Evolutionary conservation across 176 grass and related monocot genomes (phyloP), one percentile per base, ranked within the genome.

Genomic region (Ananas comosus): DNA sequence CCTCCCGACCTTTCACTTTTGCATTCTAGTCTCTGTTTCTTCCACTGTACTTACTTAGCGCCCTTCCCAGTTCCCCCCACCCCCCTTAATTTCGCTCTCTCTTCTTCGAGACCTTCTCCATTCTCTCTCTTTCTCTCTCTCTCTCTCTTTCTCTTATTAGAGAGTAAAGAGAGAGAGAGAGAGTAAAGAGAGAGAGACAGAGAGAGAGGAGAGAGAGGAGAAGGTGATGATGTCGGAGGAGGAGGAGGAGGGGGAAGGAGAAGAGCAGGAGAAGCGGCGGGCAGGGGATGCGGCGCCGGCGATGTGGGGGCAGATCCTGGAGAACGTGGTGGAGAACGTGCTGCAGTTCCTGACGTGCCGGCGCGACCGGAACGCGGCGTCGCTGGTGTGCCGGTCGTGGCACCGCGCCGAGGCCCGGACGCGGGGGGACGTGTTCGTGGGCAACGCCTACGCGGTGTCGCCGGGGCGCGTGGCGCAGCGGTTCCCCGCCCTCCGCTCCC

Each of bases 311-410:
- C 95, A 91, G 85, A 82, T 99, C 0, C 85, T 99, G 11, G 90
- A 91, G 65, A 99, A 91, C 82, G 95, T 99, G 27, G 75, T 99
- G 13, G 90, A 99, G 85, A 91, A 83, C 74, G 95, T 99, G 66
- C 87, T 99, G 13, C 84, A 94, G 85, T 99, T 99, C 85, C 82
- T 99, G 48, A 23, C 68, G 19, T 73, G 78, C 0, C 75, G 83
- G 49, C 69, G 75, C 17, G 95, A 99, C 85, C 87, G 95, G 12
- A 79, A 84, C 72, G 71, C 90, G 2, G 85, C 85, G 11, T 99
- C 95, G 0, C 82, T 99, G 7, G 95, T 99, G 9, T 99, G 75
- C 72, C 82, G 87, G 22, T 99, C 84, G 53, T 99, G 95, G 90
- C 69, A 84, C 85, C 80, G 82, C 11, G 85, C 90, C 18, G 95